Evolutionary conservation across 352 stramenopile genomes (phyloP), one percentile per base, ranked within the genome.

Genomic region (Phytophthora pisi): DNA sequence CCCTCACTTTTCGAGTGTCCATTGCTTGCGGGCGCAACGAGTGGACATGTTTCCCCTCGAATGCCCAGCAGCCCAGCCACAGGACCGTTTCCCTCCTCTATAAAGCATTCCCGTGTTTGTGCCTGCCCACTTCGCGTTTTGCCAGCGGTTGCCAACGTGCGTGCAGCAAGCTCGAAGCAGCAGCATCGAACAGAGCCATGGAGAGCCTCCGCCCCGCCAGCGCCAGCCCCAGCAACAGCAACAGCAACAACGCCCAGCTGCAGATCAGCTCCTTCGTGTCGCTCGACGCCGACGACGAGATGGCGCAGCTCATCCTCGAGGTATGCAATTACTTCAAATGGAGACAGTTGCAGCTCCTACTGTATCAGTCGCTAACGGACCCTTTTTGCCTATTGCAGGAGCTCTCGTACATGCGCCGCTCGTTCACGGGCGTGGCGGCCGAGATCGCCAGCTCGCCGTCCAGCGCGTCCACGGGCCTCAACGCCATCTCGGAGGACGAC

Each of bases 241-340:
- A 20, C 40, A 77, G 66, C 60, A 59, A 68, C 40, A 77, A 61
- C 64, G 77, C 81, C 20, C 82, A 90, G 51, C 64, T 79, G 51
- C 84, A 92, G 74, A 72, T 94, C 57, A 89, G 86, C 75, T 90
- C 79, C 70, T 94, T 94, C 56, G 67, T 94, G 52, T 91, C 86
- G 26, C 71, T 94, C 47, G 78, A 72, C 53, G 84, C 81, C 23
- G 75, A 91, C 68, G 86, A 94, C 67, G 86, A 94, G 60, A 81
- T 92, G 75, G 77, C 83, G 47, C 82, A 91, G 57, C 68, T 90
- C 42, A 91, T 93, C 52, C 85, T 93, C 58, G 85, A 93, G 84
- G 84, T 92, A 62, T 38, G 70, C 28, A 40, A 40, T 40, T 40
- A 40, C 28, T 31, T 31, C 28, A 20, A 40, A 16, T 40, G 34